A percentile compares a stretch with the other conserved stretches of the same genome.
Conservation (phyloP, 2,329 filamentous ascomycete species). For the Dryadomyces quercivorus region DNA sequence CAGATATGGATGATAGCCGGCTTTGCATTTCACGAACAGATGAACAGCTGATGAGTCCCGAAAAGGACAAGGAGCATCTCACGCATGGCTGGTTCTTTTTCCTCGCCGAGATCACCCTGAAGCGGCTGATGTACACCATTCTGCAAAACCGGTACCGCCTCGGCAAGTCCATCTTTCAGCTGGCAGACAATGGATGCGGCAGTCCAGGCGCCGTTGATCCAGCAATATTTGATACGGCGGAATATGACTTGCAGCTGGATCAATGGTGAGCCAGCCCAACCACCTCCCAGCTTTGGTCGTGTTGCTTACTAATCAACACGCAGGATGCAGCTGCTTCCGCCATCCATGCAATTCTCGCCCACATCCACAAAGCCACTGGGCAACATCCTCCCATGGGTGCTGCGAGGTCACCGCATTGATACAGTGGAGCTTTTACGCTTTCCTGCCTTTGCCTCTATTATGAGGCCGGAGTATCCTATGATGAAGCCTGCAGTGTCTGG, state of each 20-base stretch:
- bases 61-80: constrained; percentile 1
- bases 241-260: constrained; percentile 3
- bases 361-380: neutral
- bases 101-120: constrained; percentile 6
- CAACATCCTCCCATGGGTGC: constrained; percentile 4
- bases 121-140: constrained; percentile 5
- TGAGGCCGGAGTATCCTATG: neutral
- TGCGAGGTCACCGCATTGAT: constrained; percentile 7
- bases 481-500: neutral
- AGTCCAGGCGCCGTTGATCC: neutral
- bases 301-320: neutral
- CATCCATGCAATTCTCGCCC: constrained; percentile 4
- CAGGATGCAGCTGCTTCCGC: constrained; percentile 4
- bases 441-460: constrained; percentile 1
- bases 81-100: constrained; percentile 7
- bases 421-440: constrained; percentile 4
- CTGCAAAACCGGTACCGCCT: constrained; percentile 3
- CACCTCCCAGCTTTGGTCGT: neutral
- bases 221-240: neutral
- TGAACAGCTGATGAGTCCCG: neutral
- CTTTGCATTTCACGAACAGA: neutral
- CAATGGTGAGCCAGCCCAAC: neutral
- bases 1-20: constrained; percentile 1
- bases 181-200: neutral
- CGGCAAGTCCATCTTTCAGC: neutral